phyloP scores from a whole-genome alignment of 2,329 filamentous ascomycete species.

The Rhinocladiella similis region DNA sequence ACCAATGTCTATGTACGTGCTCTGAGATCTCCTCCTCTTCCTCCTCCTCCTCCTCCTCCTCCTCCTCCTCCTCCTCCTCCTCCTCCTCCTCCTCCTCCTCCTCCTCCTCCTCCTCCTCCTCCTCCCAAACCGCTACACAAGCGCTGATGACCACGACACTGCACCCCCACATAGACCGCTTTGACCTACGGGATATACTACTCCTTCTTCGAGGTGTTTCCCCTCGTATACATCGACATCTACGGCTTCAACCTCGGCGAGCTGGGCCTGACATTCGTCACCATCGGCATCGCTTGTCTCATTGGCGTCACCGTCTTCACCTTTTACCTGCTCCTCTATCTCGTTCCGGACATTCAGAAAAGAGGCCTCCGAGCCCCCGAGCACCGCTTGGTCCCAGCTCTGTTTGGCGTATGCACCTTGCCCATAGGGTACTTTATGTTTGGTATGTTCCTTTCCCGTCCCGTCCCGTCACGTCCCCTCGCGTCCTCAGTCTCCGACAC shows the following conservation, averaged over 20 bases:
- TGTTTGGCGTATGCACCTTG: conserved; percentile 51
- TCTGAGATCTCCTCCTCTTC: too few relatives aligned
- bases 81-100: too few relatives aligned
- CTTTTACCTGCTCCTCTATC: conserved; percentile 54
- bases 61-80: too few relatives aligned
- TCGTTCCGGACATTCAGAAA: conserved; percentile 49
- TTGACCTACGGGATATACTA: conserved; percentile 55
- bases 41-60: not conserved
- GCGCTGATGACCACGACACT: not conserved
- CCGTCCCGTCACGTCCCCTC: not conserved
- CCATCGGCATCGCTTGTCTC: conserved; percentile 57
- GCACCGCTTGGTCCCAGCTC: conserved; percentile 51
- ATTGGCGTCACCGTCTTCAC: conserved; percentile 53
- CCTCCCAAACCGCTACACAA: too few relatives aligned
- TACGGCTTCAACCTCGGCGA: conserved; percentile 62
- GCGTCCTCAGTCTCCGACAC: conserved; percentile 31
- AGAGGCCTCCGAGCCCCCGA: conserved; percentile 55
- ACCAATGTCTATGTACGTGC: conserved; percentile 59
- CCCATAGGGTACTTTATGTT: conserved; percentile 61
- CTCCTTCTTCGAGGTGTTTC: conserved; percentile 65
- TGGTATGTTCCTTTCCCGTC: conserved; percentile 3
- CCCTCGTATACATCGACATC: conserved; percentile 57
- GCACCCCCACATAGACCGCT: conserved; percentile 40
- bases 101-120: too few relatives aligned
- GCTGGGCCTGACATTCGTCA: conserved; percentile 62